A percentile compares a stretch with the other conserved stretches of the same genome.
phyloP scores from a whole-genome alignment of 2,329 filamentous ascomycete species.

The Fusarium incarnatum region DNA sequence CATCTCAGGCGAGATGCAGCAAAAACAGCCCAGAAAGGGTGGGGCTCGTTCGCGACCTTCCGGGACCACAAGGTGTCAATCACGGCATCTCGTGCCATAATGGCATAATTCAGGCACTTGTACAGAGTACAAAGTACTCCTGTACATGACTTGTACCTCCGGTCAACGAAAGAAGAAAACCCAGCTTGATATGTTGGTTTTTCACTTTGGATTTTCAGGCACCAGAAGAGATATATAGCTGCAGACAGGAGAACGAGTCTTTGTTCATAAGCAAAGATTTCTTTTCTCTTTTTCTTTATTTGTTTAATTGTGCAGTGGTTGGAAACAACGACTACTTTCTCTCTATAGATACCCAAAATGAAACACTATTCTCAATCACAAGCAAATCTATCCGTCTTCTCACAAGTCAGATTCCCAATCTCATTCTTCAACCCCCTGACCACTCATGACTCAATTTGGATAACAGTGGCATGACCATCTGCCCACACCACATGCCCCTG shows the following conservation, averaged over 20 bases:
- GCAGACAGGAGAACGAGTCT: background rate
- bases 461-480: constrained; percentile 46
- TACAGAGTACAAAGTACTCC: background rate
- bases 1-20: constrained; percentile 16
- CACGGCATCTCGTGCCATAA: constrained; percentile 36
- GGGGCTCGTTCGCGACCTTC: constrained; percentile 12
- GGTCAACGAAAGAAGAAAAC: background rate
- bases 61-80: constrained; percentile 19
- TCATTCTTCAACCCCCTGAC: constrained; percentile 16
- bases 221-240: background rate
- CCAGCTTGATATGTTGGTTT: background rate
- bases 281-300: constrained; percentile 6
- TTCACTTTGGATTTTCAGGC: constrained; percentile 1
- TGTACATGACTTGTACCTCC: background rate
- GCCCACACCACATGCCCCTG: constrained; percentile 31
- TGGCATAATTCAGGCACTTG: constrained; percentile 32
- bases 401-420: constrained; percentile 9
- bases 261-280: background rate
- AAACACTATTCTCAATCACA: constrained; percentile 4
- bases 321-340: constrained; percentile 8
- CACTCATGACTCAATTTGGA: constrained; percentile 21
- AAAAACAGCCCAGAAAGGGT: constrained; percentile 32
- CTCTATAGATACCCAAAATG: constrained; percentile 41
- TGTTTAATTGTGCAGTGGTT: constrained; percentile 17
- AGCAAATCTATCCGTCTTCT: background rate